A percentile compares a stretch with the other conserved stretches of the same genome.
These are phyloP conservation scores for Gaeumannomyces sp. DNA, from an alignment of 2,329 filamentous ascomycete genomes.

Conservation along the genomic window DNA sequence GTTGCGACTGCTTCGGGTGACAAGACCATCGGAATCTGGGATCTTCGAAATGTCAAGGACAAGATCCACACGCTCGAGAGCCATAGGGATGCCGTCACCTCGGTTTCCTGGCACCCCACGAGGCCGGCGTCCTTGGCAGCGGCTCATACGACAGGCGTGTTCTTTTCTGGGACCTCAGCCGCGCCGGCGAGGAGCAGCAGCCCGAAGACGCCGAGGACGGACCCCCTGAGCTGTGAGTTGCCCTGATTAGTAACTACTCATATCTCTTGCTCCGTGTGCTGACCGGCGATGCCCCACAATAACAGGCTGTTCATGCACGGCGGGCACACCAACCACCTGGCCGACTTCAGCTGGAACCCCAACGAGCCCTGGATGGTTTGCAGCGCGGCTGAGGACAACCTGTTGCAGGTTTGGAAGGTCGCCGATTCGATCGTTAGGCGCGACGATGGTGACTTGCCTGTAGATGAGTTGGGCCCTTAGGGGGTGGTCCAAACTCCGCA, in stretches of 20 bases:
- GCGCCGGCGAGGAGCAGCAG: constrained; percentile 87
- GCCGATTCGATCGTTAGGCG: constrained; percentile 75
- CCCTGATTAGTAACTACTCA: neutral
- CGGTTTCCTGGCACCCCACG: constrained; percentile 87
- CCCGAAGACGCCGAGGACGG: constrained; percentile 94
- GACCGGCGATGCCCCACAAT: neutral
- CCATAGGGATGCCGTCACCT: constrained; percentile 85
- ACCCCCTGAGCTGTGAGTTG: constrained; percentile 82
- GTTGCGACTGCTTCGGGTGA: constrained; percentile 92
- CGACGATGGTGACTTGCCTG: constrained; percentile 67
- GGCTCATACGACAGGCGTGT: constrained; percentile 89
- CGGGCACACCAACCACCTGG: constrained; percentile 92
- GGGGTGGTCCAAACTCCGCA: constrained; percentile 10
- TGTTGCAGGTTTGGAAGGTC: constrained; percentile 91
- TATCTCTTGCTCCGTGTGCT: neutral
- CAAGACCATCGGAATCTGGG: constrained; percentile 93
- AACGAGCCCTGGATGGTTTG: constrained; percentile 97
- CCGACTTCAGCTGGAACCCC: constrained; percentile 96
- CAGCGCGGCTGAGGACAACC: constrained; percentile 92
- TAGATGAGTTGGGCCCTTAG: constrained; percentile 69
- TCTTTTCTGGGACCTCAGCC: constrained; percentile 92
- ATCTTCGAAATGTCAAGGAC: constrained; percentile 81
- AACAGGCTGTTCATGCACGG: constrained; percentile 92
- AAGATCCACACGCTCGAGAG: constrained; percentile 87
- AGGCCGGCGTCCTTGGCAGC: constrained; percentile 82